Evolutionary conservation across 768 basidiomycete genomes (phyloP), one percentile per base, ranked within the genome.

Genomic region (Xanthoconium stramineum): DNA sequence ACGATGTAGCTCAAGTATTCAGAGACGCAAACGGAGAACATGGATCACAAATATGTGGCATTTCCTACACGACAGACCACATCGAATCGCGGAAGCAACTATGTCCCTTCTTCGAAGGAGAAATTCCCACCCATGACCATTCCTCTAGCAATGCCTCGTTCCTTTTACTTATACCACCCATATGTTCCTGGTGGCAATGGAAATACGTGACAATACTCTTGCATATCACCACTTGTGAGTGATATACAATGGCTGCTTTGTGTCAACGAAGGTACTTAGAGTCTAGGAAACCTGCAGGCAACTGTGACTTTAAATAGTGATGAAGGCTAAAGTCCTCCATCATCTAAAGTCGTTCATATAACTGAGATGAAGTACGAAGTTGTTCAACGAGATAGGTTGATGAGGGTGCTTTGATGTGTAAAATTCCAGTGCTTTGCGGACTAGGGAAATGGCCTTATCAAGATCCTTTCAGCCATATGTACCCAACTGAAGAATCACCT

Each of bases 21-120:
- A 35, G 14, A 51, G 51, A 29, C 51, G 20, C 35, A 15, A 48
- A 29, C 51, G 42, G 40, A 60, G 52, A 46, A 55, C 35, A 35
- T 66, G 64, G 64, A 9, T 67, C 4, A 12, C 58, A 17, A 48
- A 47, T 15, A 11, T 66, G 35, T 59, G 50, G 53, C 29, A 49
- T 50, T 45, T 55, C 45, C 7, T 66, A 28, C 54, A 58, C n/a
- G 43, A 52, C 38, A 66, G 52, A 28, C 55, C 49, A 11, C 53
- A 30, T 19, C 52, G 38, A 28, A 29, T 67, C 6, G 50, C 45
- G 5, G 43, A 19, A 12, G 52, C 58, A 30, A 46, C 66, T 15
- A 49, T 53, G 55, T 45, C 57, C 17, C 45, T 58, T 43, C 35
- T 69, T 35, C 61, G 56, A 42, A 52, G 58, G 42, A 53, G 43